Conservation (phyloP, 2,329 filamentous ascomycete genomes). For the Neurospora sp. region DNA sequence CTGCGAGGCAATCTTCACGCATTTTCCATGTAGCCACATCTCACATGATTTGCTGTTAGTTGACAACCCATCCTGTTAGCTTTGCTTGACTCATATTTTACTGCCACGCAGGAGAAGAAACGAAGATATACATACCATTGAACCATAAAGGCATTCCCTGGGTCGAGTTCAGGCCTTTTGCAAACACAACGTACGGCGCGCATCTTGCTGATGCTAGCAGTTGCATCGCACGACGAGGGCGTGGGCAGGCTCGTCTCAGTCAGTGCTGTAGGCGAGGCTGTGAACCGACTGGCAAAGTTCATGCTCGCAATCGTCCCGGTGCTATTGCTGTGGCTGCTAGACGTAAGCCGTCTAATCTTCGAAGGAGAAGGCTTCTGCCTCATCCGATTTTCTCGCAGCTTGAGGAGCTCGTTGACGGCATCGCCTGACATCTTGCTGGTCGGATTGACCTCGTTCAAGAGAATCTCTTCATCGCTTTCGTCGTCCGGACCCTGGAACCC, state of each 20-base stretch:
- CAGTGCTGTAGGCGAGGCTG: slow-evolving; percentile 41
- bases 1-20: slow-evolving; percentile 44
- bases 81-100: slow-evolving; percentile 7
- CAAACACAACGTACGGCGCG: slow-evolving; percentile 48
- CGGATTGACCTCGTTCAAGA: slow-evolving; percentile 34
- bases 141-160: slow-evolving; percentile 45
- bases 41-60: slow-evolving; percentile 49
- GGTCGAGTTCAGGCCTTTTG: slow-evolving; percentile 30
- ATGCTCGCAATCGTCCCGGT: slow-evolving; percentile 14
- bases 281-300: slow-evolving; percentile 24
- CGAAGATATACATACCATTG: slow-evolving; percentile 42
- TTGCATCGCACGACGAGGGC: slow-evolving; percentile 32
- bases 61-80: background rate
- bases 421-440: slow-evolving; percentile 33
- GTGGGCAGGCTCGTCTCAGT: slow-evolving; percentile 38
- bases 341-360: slow-evolving; percentile 26
- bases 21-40: slow-evolving; percentile 54
- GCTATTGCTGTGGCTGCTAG: slow-evolving; percentile 19
- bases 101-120: background rate
- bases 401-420: slow-evolving; percentile 50
- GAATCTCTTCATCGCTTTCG: slow-evolving; percentile 50
- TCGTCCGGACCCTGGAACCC: slow-evolving; percentile 24
- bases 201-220: slow-evolving; percentile 15
- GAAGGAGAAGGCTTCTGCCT: slow-evolving; percentile 19
- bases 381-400: slow-evolving; percentile 40